Percentiles rank a stretch among this genome's conserved stretches.
Evolutionary conservation across 2,329 filamentous ascomycete genomes (phyloP).

Genomic region (Phyllosticta citriasiana): DNA sequence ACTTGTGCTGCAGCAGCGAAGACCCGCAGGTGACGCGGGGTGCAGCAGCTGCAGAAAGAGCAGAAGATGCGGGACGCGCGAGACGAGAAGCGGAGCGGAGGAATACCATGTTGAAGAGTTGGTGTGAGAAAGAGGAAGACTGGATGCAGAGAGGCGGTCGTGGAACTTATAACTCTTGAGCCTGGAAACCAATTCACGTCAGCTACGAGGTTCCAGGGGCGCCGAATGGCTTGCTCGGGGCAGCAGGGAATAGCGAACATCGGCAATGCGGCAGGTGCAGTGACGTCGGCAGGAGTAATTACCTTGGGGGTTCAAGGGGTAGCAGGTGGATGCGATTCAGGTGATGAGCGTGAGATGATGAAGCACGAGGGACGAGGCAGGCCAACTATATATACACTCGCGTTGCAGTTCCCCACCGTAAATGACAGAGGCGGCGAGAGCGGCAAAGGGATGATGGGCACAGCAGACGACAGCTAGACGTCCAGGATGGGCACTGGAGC

Average conservation of each 20-base stretch:
- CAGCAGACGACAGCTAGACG: neutral
- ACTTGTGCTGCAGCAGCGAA: conserved; percentile 33
- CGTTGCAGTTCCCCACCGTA: neutral
- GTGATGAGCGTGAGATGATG: neutral
- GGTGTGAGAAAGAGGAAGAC: neutral
- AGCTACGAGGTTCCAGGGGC: neutral
- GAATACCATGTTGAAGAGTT: conserved; percentile 47
- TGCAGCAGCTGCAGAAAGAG: conserved; percentile 33
- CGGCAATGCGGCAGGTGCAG: neutral
- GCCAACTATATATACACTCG: neutral
- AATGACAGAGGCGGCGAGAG: neutral
- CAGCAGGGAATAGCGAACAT: neutral
- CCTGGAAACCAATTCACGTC: neutral
- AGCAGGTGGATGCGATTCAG: neutral
- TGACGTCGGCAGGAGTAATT: neutral
- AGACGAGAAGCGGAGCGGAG: conserved; percentile 50
- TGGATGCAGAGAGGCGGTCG: neutral
- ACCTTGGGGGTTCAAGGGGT: neutral
- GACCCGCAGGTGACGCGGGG: conserved; percentile 29
- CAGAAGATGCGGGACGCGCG: conserved; percentile 43
- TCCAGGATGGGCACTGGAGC: too few species aligned
- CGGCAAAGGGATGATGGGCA: neutral
- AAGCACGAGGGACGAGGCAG: neutral
- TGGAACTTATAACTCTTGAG: neutral
- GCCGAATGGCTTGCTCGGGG: neutral